Evolutionary conservation across 768 basidiomycete species (phyloP), one percentile per base, ranked within the genome.

Genomic region (Favolaschia claudopus): DNA sequence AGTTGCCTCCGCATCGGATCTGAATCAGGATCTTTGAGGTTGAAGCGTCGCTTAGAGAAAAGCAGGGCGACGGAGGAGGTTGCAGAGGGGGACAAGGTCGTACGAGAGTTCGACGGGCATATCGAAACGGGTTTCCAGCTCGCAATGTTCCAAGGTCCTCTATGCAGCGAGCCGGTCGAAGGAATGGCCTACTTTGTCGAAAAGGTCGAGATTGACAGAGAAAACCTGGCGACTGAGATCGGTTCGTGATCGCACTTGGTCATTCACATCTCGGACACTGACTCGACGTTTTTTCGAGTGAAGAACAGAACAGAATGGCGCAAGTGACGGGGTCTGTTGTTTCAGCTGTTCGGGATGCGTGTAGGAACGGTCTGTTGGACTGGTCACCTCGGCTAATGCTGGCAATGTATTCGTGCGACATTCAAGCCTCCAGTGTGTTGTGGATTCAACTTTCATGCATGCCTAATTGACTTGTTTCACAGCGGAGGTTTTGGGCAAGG

Each of bases 321-420:
- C 95, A 96, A 68, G 86, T 95, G 24, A 88, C 91, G 2, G 97
- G 97, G 14, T 95, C 95, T 3, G 78, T 97, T 43, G 95, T 96
- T 62, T 92, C 97, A 4, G 84, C 89, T 4, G 88, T 93, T 36
- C 86, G 89, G 72, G 97, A 99, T 66, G 89, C 93, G 0, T 99
- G 95, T 71, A 85, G 92, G 58, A 90, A 88, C 63, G 95, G 92
- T 1, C 72, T 99, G 55, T 77, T 99, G 40, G 97, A 99, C 73
- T 99, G 97, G 97, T 98, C 96, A 2, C 97, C 97, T 14, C 82
- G 97, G 55, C 82, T 99, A 65, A 93, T 96, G 88, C 79, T 99
- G 65, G 97, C 97, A 0, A 99, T 99, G 95, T 99, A 99, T 73
- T 89, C 91, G 13, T 99, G 96, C 74, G 96, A 99, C 69, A 99